Base-by-base conservation (phyloP, 257 asterid species). In the Lantana camara region DNA sequence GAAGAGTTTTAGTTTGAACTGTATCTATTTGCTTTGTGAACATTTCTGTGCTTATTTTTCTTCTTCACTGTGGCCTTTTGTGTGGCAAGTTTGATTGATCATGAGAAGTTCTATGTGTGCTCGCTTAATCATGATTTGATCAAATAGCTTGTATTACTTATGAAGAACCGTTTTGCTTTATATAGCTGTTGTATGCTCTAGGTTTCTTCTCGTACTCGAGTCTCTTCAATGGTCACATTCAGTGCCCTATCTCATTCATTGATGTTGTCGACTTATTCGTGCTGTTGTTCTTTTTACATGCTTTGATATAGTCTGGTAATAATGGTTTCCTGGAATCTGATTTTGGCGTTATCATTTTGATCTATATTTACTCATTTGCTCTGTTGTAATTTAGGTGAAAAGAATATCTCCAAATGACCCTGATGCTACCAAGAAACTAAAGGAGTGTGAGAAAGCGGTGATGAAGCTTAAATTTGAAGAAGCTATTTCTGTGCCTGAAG, bases 391-490 rank as follows among this genome's bases (percentile, higher is more conserved):
- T 35, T 53, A 94, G 99, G 99, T 94, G 51, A 88, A 94, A 79
- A 94, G 41, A 72, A 44, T 94, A 49, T 77, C 83, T 65, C 99
- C 99, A 16, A 94, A 86, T 60, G 99, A 90, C 68, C 96, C 95
- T 42, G 99, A 94, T 79, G 99, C 99, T 48, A 51, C 96, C 56
- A 90, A 85, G 80, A 94, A 90, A 81, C 70, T 94, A 82, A 94
- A 82, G 81, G 98, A 94, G 69, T 94, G 98, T 57, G 96, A 94
- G 84, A 94, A 90, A 60, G 96, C 95, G 8, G 98, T 94, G 68
- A 88, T 86, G 98, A 94, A 86, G 74, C 84, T 86, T 37, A 90
- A 94, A 75, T 94, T 94, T 79, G 99, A 94, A 79, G 98, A 94
- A 80, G 99, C 98, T 54, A 94, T 94, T 38, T 74, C 98, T 11